Conservation (phyloP, 2,329 filamentous ascomycete genomes). For the Cercospora sp. region DNA sequence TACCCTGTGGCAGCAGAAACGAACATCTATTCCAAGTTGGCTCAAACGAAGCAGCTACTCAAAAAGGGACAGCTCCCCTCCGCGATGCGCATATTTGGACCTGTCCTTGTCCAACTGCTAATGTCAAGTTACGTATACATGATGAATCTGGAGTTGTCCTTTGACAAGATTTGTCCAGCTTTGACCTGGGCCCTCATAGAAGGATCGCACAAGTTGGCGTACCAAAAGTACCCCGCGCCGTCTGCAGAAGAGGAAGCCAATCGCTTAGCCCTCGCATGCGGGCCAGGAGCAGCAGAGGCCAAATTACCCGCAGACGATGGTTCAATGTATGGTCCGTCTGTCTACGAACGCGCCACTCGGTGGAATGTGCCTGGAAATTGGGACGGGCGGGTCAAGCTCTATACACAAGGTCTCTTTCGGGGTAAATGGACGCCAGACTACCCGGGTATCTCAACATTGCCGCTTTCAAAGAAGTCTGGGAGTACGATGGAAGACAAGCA, state of each 20-base stretch:
- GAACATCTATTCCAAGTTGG: slow-evolving; percentile 14
- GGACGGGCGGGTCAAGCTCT: slow-evolving; percentile 54
- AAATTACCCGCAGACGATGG: slow-evolving; percentile 37
- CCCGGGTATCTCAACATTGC: slow-evolving; percentile 17
- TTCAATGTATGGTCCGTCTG: slow-evolving; percentile 43
- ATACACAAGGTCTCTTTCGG: slow-evolving; percentile 52
- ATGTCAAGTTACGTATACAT: slow-evolving; percentile 51
- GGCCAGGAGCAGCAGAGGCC: slow-evolving; percentile 52
- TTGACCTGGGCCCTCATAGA: slow-evolving; percentile 49
- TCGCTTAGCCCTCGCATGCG: slow-evolving; percentile 53
- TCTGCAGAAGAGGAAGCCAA: slow-evolving; percentile 13
- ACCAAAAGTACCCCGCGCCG: slow-evolving; percentile 14
- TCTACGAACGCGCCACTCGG: slow-evolving; percentile 40
- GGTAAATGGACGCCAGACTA: slow-evolving; percentile 45
- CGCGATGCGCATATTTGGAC: slow-evolving; percentile 12
- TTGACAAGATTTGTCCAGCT: slow-evolving; percentile 36
- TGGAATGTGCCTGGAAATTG: slow-evolving; percentile 47
- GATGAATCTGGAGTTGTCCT: slow-evolving; percentile 24
- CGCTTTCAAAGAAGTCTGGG: slow-evolving; percentile 33
- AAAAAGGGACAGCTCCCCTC: slow-evolving; percentile 11
- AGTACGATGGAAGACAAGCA: slow-evolving; percentile 18
- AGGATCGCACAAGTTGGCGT: slow-evolving; percentile 30
- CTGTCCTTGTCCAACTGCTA: slow-evolving; percentile 50
- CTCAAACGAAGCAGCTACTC: slow-evolving; percentile 13
- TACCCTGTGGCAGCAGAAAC: slow-evolving; percentile 35